Base-by-base conservation (phyloP, 768 basidiomycete genomes). In the Naganishia randhawae region DNA sequence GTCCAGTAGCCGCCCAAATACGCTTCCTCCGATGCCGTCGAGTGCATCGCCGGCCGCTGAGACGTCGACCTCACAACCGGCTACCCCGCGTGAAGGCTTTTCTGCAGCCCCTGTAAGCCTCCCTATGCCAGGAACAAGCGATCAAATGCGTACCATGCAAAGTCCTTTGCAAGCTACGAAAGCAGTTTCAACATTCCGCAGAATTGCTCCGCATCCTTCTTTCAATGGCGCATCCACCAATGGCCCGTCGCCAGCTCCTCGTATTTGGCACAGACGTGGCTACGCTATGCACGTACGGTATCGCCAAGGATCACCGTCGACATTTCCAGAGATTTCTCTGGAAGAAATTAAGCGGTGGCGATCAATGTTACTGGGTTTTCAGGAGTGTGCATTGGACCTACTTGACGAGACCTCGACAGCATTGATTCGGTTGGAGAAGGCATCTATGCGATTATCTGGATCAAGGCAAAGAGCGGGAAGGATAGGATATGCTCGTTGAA, bases 361-460 rank as follows among this genome's bases (percentile, higher is more conserved):
- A 27, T 39, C 37, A 25, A 10, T 61, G 22, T 42, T 61, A 14
- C 57, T 61, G 22, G 57, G 41, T 41, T 25, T 61, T 25, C 57
- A 39, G 27, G 57, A 61, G 7, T 35, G n/a, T 25, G 57, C 57
- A 13, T 25, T 61, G n/a, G 37, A 61, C 25, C 37, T 61, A 22
- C 57, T 61, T 25, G 57, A 61, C 22, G 57, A 61, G 37, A 61
- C 57, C 9, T 61, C 57, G 39, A 61, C 39, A 6, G 57, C 41
- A 16, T 37, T 61, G 39, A 42, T 10, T 14, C 57, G 41, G 35
- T 39, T 61, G 5, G 57, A 61, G 11, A 61, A 27, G 22, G 27
- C 57, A 29, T 22, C 39, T 25, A n/a, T 25, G 13, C 19, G 37
- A 41, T 4, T 61, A 25, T 35, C 57, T 29, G 19, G 5, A 11